Evolutionary conservation across 169 alveolate genomes (phyloP).

Genomic region (Plasmodium malariae): DNA sequence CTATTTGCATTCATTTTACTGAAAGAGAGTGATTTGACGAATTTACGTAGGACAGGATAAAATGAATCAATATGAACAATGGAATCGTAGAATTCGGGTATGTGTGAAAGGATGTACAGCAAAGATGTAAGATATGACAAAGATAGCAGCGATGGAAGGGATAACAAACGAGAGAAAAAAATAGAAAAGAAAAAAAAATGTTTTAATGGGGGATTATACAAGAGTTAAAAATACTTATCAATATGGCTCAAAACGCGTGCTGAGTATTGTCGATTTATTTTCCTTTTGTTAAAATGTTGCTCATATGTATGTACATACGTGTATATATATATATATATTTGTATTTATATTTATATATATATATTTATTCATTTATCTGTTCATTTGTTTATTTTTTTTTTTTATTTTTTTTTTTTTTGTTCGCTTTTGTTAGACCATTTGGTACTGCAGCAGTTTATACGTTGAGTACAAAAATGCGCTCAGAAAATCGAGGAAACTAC

Average conservation of each 20-base stretch:
- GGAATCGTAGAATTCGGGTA: constrained; percentile 73
- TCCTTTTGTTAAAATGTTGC: background rate
- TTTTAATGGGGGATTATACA: no score
- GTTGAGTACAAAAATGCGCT: constrained; percentile 88
- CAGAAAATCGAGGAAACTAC: constrained; percentile 84
- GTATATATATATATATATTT: constrained; percentile 25
- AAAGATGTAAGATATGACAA: background rate
- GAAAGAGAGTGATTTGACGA: background rate
- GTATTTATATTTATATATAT: constrained; percentile 1
- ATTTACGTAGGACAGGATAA: background rate
- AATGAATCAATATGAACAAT: constrained; percentile 72
- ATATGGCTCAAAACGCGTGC: no score
- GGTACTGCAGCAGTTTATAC: constrained; percentile 90
- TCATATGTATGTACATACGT: constrained; percentile 24
- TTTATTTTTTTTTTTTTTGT: constrained; percentile 6
- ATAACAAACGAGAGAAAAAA: background rate
- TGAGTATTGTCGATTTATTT: no score
- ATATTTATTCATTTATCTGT: constrained; percentile 8
- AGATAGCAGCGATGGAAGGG: background rate
- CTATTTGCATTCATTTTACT: no score
- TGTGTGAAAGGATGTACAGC: background rate
- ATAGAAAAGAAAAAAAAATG: background rate
- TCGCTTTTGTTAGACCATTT: constrained; percentile 89
- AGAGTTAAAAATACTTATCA: no score
- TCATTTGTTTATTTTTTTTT: constrained; percentile 42